Conservation (phyloP, 768 basidiomycete species). For the Xerocomus brunneocitrinus region DNA sequence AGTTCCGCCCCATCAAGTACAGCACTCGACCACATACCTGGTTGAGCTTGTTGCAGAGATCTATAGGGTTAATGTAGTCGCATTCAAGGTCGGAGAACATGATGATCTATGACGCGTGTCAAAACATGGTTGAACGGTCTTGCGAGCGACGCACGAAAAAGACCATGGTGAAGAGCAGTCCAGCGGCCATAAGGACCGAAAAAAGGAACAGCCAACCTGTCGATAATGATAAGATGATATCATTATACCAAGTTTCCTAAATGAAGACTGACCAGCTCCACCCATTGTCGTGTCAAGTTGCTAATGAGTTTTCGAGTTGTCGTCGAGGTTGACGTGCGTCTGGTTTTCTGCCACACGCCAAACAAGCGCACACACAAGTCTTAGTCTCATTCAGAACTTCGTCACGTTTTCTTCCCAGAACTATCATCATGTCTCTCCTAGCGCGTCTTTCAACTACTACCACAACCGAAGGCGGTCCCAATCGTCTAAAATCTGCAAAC, state of each 20-base stretch:
- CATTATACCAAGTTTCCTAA: background rate
- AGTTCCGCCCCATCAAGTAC: background rate
- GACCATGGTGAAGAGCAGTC: conserved; percentile 95
- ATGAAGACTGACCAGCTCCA: conserved; percentile 37
- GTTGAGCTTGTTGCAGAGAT: conserved; percentile 98
- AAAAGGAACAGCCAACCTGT: conserved; percentile 96
- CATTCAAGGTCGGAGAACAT: conserved; percentile 99
- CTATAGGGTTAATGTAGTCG: conserved; percentile 99
- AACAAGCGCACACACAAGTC: conserved; percentile 20
- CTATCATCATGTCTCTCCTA: conserved; percentile 27
- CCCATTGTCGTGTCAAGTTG: conserved; percentile 31
- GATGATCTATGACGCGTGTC: conserved; percentile 67
- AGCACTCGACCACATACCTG: conserved; percentile 51
- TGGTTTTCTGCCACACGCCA: conserved; percentile 28
- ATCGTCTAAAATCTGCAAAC: conserved; percentile 29
- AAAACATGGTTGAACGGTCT: background rate
- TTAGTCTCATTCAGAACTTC: background rate
- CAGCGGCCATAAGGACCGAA: conserved; percentile 92
- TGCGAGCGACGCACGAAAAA: conserved; percentile 77
- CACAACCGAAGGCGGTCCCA: conserved; percentile 26
- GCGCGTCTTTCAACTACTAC: conserved; percentile 26
- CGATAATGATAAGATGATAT: background rate
- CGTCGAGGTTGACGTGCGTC: background rate
- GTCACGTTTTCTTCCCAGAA: conserved; percentile 6
- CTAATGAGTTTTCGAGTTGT: background rate